These are phyloP conservation scores for Dissophora globulifera DNA, from an alignment of 192 early-diverging fungal species.

Conservation along the genomic window DNA sequence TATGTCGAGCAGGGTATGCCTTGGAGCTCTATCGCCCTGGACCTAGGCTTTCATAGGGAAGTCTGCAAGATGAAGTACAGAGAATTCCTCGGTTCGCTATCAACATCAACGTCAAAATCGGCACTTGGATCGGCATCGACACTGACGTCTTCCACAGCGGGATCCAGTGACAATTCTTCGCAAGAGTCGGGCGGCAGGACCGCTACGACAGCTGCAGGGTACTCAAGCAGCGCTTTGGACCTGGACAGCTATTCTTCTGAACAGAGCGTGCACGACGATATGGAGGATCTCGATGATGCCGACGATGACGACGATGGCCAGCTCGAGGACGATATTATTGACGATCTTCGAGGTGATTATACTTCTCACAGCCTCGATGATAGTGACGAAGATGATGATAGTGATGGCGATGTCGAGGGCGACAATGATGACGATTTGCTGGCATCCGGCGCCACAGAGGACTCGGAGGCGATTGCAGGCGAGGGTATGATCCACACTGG, in stretches of 20 bases:
- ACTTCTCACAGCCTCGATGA: background rate
- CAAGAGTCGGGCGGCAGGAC: background rate
- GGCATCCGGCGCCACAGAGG: background rate
- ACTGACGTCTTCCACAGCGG: too few species aligned
- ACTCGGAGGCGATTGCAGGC: constrained; percentile 1
- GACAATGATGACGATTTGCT: constrained; percentile 12
- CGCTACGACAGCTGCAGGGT: background rate
- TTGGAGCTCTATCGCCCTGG: constrained; percentile 12
- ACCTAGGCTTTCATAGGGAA: constrained; percentile 20
- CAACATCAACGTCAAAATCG: too few species aligned
- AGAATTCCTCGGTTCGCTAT: background rate
- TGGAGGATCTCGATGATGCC: background rate
- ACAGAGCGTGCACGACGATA: background rate
- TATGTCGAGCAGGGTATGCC: constrained; percentile 28
- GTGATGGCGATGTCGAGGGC: background rate
- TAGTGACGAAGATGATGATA: background rate
- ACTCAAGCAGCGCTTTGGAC: background rate
- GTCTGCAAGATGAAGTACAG: constrained; percentile 25
- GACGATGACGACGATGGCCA: too few species aligned
- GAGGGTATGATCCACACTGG: background rate
- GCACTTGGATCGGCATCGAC: too few species aligned
- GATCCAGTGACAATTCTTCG: too few species aligned
- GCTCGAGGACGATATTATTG: constrained; percentile 8
- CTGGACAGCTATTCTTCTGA: background rate
- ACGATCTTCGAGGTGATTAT: constrained; percentile 3